These are phyloP conservation scores for Toxicodendron radicans DNA, from an alignment of 345 rosid species.

Conservation along the genomic window DNA sequence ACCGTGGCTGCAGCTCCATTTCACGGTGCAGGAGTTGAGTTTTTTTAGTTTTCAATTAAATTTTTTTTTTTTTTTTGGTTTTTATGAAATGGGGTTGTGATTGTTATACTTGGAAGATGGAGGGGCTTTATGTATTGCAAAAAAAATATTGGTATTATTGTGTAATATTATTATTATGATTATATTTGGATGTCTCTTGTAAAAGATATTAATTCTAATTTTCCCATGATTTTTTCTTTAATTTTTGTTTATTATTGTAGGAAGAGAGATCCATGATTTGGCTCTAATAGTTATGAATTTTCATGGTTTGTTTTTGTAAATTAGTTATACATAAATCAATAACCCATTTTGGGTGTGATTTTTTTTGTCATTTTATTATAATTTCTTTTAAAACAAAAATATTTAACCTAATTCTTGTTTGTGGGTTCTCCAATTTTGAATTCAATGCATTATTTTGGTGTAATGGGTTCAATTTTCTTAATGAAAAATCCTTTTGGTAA, in stretches of 20 bases:
- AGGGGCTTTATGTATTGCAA: conserved; percentile 11
- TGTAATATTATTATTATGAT: background rate
- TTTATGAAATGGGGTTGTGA: conserved; percentile 12
- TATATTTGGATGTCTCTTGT: conserved; percentile 14
- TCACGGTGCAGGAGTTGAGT: conserved; percentile 79
- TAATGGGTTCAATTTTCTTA: background rate
- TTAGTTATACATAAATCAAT: background rate
- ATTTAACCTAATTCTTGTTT: background rate
- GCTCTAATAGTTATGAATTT: background rate
- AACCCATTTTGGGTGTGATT: background rate
- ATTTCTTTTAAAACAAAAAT: background rate
- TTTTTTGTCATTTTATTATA: background rate
- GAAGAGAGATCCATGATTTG: background rate
- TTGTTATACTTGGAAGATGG: conserved; percentile 15
- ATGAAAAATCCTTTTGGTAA: background rate
- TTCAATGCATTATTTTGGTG: background rate
- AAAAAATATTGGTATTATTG: conserved; percentile 14
- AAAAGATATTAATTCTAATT: conserved; percentile 17
- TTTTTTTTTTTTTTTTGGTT: background rate
- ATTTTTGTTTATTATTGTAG: background rate
- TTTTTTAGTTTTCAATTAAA: background rate
- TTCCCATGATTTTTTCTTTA: background rate
- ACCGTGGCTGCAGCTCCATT: conserved; percentile 83
- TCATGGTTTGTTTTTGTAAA: background rate
- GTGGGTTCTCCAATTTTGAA: background rate